Conservation (phyloP, 2,329 filamentous ascomycete species). For the Penicillium digitatum region DNA sequence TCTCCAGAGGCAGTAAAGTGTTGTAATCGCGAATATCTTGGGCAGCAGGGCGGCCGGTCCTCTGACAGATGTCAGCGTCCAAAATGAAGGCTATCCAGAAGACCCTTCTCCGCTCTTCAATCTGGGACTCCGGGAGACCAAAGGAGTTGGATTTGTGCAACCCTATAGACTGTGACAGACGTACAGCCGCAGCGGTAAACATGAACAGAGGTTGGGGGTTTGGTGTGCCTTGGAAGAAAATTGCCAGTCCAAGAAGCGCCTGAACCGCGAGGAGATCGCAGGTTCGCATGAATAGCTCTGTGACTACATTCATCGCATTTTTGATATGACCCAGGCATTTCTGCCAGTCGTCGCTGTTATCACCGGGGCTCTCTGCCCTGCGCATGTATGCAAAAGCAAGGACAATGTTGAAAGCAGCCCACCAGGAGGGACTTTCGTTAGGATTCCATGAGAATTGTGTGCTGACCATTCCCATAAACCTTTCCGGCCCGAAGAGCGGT, state of each 20-base stretch:
- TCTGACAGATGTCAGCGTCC: constrained; percentile 22
- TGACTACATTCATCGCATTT: constrained; percentile 19
- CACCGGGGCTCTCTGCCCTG: constrained; percentile 7
- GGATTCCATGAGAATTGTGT: constrained; percentile 21
- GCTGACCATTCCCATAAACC: constrained; percentile 10
- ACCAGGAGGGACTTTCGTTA: constrained; percentile 19
- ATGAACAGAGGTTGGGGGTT: constrained; percentile 23
- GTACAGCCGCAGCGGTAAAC: constrained; percentile 20
- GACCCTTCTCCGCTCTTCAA: constrained; percentile 16
- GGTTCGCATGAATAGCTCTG: constrained; percentile 17
- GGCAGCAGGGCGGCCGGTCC: constrained; percentile 18
- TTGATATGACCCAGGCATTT: constrained; percentile 18
- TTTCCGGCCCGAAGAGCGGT: constrained; percentile 11
- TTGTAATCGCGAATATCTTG: constrained; percentile 19
- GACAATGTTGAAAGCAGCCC: constrained; percentile 20
- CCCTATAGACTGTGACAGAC: constrained; percentile 22
- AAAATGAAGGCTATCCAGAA: constrained; percentile 25
- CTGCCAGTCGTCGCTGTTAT: constrained; percentile 14
- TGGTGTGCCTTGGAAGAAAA: constrained; percentile 24
- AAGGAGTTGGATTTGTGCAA: constrained; percentile 15
- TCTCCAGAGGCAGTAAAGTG: constrained; percentile 9
- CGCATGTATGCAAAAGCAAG: constrained; percentile 19
- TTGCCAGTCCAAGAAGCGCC: constrained; percentile 17
- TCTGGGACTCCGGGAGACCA: constrained; percentile 10
- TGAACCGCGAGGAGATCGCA: constrained; percentile 20